phyloP scores from a whole-genome alignment of 768 basidiomycete species.

The Suillus brevipes region DNA sequence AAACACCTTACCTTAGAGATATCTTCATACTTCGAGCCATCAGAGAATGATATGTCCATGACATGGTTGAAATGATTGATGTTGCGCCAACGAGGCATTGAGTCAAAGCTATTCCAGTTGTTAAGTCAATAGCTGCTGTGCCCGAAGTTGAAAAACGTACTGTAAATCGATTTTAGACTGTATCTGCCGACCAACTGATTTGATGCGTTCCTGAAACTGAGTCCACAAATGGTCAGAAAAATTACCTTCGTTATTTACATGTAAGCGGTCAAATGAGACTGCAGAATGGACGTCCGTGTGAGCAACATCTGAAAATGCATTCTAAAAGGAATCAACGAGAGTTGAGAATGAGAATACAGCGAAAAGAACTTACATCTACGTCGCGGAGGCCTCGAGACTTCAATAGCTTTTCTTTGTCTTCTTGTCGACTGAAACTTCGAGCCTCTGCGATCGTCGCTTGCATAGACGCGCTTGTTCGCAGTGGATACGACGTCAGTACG shows the following conservation, averaged over 20 bases:
- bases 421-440: slow-evolving; percentile 7
- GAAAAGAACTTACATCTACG: slow-evolving; percentile 13
- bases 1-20: slow-evolving; percentile 32
- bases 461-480: slow-evolving; percentile 19
- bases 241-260: slow-evolving; percentile 36
- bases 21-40: slow-evolving; percentile 39
- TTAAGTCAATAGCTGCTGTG: not conserved
- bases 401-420: slow-evolving; percentile 20
- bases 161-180: slow-evolving; percentile 16
- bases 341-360: not conserved
- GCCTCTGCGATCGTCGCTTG: slow-evolving; percentile 15
- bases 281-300: slow-evolving; percentile 35
- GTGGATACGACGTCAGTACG: slow-evolving; percentile 11
- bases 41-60: slow-evolving; percentile 26
- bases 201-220: slow-evolving; percentile 22
- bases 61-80: slow-evolving; percentile 36
- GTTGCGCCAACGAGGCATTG: slow-evolving; percentile 34
- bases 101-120: slow-evolving; percentile 22
- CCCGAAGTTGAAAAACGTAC: slow-evolving; percentile 20
- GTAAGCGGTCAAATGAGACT: slow-evolving; percentile 40
- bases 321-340: not conserved
- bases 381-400: slow-evolving; percentile 15
- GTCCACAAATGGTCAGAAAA: slow-evolving; percentile 34
- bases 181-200: slow-evolving; percentile 11
- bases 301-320: slow-evolving; percentile 38